A percentile compares a stretch with the other conserved stretches of the same genome.
phyloP scores from a whole-genome alignment of 2,329 filamentous ascomycete genomes.

The Fusarium sarcochroum region DNA sequence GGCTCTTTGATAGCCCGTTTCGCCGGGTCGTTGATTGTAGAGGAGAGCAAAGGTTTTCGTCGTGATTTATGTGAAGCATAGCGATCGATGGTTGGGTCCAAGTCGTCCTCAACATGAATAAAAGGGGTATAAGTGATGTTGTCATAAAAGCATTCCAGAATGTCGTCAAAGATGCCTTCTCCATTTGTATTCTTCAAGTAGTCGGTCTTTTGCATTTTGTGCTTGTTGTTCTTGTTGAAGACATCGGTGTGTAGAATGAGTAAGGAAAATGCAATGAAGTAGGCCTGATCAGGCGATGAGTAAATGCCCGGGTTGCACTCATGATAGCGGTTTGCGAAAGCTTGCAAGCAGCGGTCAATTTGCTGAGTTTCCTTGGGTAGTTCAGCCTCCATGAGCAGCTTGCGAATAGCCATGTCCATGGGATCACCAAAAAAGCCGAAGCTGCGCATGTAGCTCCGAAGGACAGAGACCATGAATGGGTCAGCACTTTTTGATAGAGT shows the following conservation, averaged over 20 bases:
- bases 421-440: conserved; percentile 97
- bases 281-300: conserved; percentile 91
- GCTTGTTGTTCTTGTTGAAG: conserved; percentile 99
- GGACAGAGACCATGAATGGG: conserved; percentile 82
- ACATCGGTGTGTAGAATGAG: conserved; percentile 97
- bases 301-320: conserved; percentile 99
- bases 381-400: conserved; percentile 96
- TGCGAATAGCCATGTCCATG: conserved; percentile 97
- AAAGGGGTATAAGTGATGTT: conserved; percentile 99
- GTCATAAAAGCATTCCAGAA: conserved; percentile 96
- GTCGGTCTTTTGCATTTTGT: conserved; percentile 97
- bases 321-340: conserved; percentile 96
- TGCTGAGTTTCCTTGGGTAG: conserved; percentile 98
- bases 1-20: conserved; percentile 82
- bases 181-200: conserved; percentile 96
- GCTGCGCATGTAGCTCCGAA: conserved; percentile 94
- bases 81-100: conserved; percentile 83
- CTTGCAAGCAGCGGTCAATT: conserved; percentile 93
- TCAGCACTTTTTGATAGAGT: conserved; percentile 90
- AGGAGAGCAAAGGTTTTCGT: conserved; percentile 78
- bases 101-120: conserved; percentile 94
- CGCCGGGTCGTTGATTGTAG: conserved; percentile 65
- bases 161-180: conserved; percentile 93
- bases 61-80: conserved; percentile 79
- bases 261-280: conserved; percentile 97